Evolutionary conservation across 495 filamentous ascomycete genomes (phyloP).

Genomic region (Xylaria cubensis): DNA sequence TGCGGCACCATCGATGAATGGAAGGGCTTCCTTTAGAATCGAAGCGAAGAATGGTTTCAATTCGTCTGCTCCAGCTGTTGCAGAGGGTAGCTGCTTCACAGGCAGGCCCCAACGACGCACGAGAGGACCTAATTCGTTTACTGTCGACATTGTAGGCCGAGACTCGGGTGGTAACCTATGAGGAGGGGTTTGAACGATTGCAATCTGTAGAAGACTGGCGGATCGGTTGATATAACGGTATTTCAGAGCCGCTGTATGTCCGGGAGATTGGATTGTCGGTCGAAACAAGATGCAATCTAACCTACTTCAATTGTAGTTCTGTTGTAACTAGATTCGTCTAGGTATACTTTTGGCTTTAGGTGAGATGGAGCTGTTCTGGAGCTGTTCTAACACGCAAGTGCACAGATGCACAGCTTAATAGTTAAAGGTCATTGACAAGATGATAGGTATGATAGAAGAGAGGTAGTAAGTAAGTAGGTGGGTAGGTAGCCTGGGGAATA

Average conservation of each 20-base stretch:
- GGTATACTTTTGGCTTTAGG: background rate
- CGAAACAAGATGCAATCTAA: background rate
- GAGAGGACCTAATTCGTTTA: constrained; percentile 38
- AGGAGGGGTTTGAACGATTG: background rate
- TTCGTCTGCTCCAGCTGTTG: constrained; percentile 35
- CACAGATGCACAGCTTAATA: background rate
- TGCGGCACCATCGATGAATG: constrained; percentile 58
- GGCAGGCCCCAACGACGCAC: constrained; percentile 51
- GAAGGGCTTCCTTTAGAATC: constrained; percentile 62
- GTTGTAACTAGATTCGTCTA: background rate
- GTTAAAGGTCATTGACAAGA: background rate
- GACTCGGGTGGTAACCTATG: background rate
- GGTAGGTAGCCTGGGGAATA: background rate
- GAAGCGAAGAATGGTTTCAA: constrained; percentile 48
- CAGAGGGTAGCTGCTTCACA: constrained; percentile 46
- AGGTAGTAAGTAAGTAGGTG: background rate
- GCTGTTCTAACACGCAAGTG: background rate
- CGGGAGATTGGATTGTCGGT: background rate
- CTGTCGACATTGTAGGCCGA: background rate
- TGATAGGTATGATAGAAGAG: background rate
- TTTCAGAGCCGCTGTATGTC: background rate
- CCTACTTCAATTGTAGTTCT: background rate
- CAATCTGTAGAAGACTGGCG: background rate
- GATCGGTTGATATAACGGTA: background rate
- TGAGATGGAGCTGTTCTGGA: background rate